A percentile compares a stretch with the other conserved stretches of the same genome.
Conservation (phyloP, 106 monocot genomes). For the Cymbidium sinense region DNA sequence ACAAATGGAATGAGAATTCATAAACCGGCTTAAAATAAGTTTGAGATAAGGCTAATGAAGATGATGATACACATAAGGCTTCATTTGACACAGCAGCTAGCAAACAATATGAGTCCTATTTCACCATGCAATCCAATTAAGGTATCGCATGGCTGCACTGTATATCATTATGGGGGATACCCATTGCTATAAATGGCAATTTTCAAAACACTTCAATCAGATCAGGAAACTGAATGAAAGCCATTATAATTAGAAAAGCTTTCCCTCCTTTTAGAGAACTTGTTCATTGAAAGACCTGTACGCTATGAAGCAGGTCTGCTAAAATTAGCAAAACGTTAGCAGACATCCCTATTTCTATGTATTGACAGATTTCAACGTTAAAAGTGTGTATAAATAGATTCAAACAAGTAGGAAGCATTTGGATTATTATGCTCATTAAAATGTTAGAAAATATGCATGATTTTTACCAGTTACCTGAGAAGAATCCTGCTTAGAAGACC, state of each 20-base stretch:
- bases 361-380: not conserved
- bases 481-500: slow-evolving; percentile 24
- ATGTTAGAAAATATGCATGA: not conserved
- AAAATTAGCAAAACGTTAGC: not conserved
- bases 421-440: not conserved
- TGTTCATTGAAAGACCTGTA: not conserved
- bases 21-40: not conserved
- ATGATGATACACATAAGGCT: not conserved
- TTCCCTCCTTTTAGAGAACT: not conserved
- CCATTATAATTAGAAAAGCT: not conserved
- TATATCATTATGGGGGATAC: not conserved
- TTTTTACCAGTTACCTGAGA: slow-evolving; percentile 3
- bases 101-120: not conserved
- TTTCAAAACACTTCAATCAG: no score
- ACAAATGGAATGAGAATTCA: not conserved
- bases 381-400: not conserved
- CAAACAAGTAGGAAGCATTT: not conserved
- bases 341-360: not conserved
- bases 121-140: not conserved
- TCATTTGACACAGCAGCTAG: not conserved
- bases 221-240: not conserved
- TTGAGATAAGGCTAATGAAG: not conserved
- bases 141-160: not conserved
- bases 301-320: no score
- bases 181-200: no score